Base-by-base conservation (phyloP, 228 moss, liverwort and hornwort genomes). In the Sphagnum magellanicum region DNA sequence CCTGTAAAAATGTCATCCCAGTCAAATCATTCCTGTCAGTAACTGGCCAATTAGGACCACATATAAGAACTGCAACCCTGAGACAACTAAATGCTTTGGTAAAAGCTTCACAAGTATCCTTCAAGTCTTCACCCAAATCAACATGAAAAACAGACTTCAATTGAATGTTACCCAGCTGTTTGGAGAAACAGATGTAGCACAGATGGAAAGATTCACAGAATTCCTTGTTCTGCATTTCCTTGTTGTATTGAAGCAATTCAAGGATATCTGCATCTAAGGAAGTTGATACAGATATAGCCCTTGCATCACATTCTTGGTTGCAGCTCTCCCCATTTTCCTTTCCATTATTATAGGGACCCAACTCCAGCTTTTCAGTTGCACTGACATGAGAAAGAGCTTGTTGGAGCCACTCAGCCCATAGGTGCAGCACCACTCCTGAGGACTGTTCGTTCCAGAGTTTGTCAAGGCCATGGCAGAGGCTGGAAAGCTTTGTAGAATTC, bases 191-290 rank as follows among this genome's bases (percentile, higher is more conserved):
- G 70, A 91, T 89, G 53, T 74, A 68, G 76, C 91, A 91, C 6
- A 76, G 78, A 55, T 91, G 91, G 69, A 84, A 48, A 10, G 87
- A 78, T 47, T 81, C 80, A 53, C 78, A 67, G 6, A 87, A 91
- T 51, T 79, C 71, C 71, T 89, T 86, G 62, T 68, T 81, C 61
- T 75, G 75, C n/a, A 65, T 68, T 61, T 87, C 81, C 74, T 89
- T 82, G 64, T 87, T 78, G 73, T 78, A 81, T 48, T 78, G 81
- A 1, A 91, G 73, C 67, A 91, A 74, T 5, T 82, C 79, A 52
- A 75, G 77, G 17, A 91, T 69, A 67, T 89, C 89, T 74, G 79
- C 76, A 67, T 91, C 82, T 60, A 89, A 91, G 10, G 89, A 91
- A 50, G 78, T 74, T 60, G 70, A 84, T 12, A 79, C 84, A 65